Evolutionary conservation across 768 basidiomycete species (phyloP), one percentile per base, ranked within the genome.

Genomic region (Psilocybe cyanescens): DNA sequence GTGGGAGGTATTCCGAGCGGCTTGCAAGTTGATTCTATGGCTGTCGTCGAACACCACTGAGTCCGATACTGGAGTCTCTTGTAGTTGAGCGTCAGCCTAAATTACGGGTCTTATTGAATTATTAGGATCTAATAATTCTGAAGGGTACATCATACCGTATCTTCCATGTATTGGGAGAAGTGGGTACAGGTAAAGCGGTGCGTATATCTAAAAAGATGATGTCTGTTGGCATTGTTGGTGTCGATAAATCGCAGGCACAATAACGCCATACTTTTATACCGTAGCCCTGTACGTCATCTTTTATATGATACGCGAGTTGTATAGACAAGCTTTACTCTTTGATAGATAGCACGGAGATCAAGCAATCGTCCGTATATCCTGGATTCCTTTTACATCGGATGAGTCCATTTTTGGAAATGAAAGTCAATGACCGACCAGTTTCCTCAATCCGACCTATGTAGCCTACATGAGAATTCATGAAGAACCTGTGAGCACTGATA

Each of bases 111-210:
- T 31, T 44, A 17, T 4, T 44, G 55, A 44, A 44, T 41, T n/a
- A 31, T 17, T 19, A 39, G 37, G 19, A 9, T 3, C 9, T 17
- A 41, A 28, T 29, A 6, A 8, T 16, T n/a, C 28, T 33, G 5
- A 19, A 30, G 45, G 3, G 9, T 8, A 3, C 8, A 8, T 14
- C 66, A 48, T 57, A 66, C 72, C 72, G 67, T 41, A 73, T 70
- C 67, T 66, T 69, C 72, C 72, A 73, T 3, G 68, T 69, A 52
- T 70, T 65, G 4, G 70, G 70, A 45, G 70, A 71, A 16, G 64
- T 65, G 30, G 68, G 66, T 28, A 49, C 35, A 14, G 47, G 45
- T 19, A 62, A 46, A 24, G 54, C 54, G 29, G 58, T 64, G 5
- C 65, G 65, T 33, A 70, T 70, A 44, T 70, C 69, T 35, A 67